Evolutionary conservation across 2,329 filamentous ascomycete genomes (phyloP), one percentile per base, ranked within the genome.

Genomic region (Parafenestella ontariensis): DNA sequence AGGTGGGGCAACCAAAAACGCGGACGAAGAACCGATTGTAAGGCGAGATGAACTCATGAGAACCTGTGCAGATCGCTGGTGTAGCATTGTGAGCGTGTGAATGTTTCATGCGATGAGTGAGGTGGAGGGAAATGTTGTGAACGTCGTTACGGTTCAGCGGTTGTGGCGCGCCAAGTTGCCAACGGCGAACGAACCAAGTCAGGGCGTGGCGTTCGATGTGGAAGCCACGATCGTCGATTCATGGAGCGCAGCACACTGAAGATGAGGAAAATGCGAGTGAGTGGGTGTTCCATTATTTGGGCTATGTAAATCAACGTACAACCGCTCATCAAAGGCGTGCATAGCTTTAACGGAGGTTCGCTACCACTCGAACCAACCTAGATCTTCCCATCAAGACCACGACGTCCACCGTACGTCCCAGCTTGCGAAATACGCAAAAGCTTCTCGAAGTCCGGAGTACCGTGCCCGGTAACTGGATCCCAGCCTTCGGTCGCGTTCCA

Each of bases 401-500:
- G 56, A 31, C 60, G 56, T 34, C 59, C 49, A 26, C 54, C 54
- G 23, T 70, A 63, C 3, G 56, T 54, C 23, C 61, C 56, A 13
- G 49, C 50, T 20, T 60, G 50, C n/a, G 57, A 56, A 17, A 75
- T 54, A 52, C 67, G 57, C 26, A 75, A 59, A 42, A 77, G 58
- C 58, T 71, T 65, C 42, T 62, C 62, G 48, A 77, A 75, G 42
- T 75, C 66, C 0, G 74, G 74, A 24, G 74, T 76, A 5, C 74
- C 74, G 29, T 73, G 67, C 0, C 80, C 80, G 13, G 80, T 82
- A 5, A 78, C 80, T 1, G 81, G 79, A 65, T 83, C 80, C 81
- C 81, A 83, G 2, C 79, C 80, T 26, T 66, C 56, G 0, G 78
- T 81, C 20, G 81, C 81, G 67, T 82, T 82, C 80, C 81, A 83